phyloP scores from a whole-genome alignment of 140 eudicot species.

The Cichorium intybus region DNA sequence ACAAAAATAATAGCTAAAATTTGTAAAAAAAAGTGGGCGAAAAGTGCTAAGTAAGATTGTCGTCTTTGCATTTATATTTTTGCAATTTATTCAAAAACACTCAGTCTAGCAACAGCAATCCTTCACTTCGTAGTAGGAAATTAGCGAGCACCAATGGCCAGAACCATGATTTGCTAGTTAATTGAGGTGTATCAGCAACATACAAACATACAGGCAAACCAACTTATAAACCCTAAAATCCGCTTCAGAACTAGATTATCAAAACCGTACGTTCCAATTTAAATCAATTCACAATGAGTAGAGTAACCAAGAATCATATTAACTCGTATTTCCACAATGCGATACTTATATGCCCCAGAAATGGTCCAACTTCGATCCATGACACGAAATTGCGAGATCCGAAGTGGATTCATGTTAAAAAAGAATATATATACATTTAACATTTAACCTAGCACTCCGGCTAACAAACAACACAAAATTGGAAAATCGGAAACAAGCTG shows the following conservation, averaged over 20 bases:
- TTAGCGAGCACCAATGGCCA: too few relatives aligned
- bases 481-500: neutral
- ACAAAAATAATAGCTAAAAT: neutral
- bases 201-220: neutral
- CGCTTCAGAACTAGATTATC: neutral
- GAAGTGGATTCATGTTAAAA: neutral
- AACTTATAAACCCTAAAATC: neutral
- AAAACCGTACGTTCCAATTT: neutral
- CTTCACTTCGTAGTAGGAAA: too few relatives aligned
- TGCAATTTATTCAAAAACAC: too few relatives aligned
- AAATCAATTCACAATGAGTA: neutral
- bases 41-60: too few relatives aligned
- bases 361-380: too few relatives aligned
- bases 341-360: too few relatives aligned
- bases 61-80: too few relatives aligned
- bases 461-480: neutral
- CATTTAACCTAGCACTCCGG: conserved; percentile 6
- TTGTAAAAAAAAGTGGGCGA: neutral
- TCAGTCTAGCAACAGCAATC: too few relatives aligned
- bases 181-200: neutral
- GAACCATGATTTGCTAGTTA: too few relatives aligned
- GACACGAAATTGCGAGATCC: too few relatives aligned
- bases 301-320: neutral
- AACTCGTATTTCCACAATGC: neutral
- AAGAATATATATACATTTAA: neutral